A percentile compares a stretch with the other conserved stretches of the same genome.
These are phyloP conservation scores for Hexamita inflata DNA, from an alignment of 208 protist genomes.

Conservation along the genomic window DNA sequence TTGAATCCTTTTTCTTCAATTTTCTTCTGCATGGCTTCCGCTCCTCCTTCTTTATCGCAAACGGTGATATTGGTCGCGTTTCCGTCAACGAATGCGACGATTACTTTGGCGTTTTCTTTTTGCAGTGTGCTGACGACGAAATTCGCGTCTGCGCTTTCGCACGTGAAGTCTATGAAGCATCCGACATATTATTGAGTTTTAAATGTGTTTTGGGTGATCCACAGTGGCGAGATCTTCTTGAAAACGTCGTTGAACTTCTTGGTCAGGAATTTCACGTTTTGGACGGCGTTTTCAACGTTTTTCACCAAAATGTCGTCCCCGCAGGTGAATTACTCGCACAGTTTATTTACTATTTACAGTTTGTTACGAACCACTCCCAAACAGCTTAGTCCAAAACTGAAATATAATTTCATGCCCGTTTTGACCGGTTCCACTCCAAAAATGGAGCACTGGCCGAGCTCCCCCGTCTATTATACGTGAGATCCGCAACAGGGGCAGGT, in stretches of 20 bases:
- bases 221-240: background rate
- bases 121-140: no score
- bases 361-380: background rate
- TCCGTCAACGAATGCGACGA: no score
- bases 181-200: no score
- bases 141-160: no score
- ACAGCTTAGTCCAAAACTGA: background rate
- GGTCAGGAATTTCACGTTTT: background rate
- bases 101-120: no score
- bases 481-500: slow-evolving; percentile 9
- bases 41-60: no score
- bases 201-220: no score
- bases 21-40: no score
- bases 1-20: no score
- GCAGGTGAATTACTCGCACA: background rate
- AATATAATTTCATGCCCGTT: background rate
- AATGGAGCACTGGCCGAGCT: background rate
- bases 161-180: no score
- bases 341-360: background rate
- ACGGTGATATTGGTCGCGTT: no score
- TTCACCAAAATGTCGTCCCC: background rate
- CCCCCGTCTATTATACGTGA: background rate
- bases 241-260: background rate
- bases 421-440: background rate
- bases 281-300: background rate